Percentiles rank a stretch among this genome's conserved stretches.
Conservation (phyloP, 768 basidiomycete species). For the Russula abietina region DNA sequence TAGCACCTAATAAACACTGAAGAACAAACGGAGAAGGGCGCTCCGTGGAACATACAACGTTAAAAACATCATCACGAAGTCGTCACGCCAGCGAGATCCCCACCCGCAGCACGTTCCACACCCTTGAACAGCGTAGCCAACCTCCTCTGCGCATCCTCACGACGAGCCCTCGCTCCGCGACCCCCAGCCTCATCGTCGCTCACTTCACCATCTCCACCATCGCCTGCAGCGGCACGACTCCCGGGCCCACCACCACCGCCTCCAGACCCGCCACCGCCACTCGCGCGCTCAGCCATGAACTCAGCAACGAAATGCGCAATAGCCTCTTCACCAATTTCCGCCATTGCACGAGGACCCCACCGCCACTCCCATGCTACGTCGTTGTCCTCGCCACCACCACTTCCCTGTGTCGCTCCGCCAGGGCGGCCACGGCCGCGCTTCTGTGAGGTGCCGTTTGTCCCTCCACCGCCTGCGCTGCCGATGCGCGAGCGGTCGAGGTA, state of each 20-base stretch:
- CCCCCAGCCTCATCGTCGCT: constrained; percentile 24
- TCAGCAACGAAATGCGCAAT: constrained; percentile 72
- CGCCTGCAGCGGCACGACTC: not conserved
- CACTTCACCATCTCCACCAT: not conserved
- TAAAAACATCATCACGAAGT: not conserved
- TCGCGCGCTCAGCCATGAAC: constrained; percentile 55
- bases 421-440: constrained; percentile 50
- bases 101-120: constrained; percentile 60
- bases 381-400: constrained; percentile 31
- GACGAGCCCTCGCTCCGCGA: constrained; percentile 18
- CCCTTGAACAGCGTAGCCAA: constrained; percentile 47
- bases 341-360: constrained; percentile 47
- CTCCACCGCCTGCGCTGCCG: constrained; percentile 38
- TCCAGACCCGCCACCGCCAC: not conserved
- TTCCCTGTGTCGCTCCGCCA: constrained; percentile 32
- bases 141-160: constrained; percentile 33
- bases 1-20: no score
- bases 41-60: no score
- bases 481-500: constrained; percentile 67
- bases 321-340: constrained; percentile 76
- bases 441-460: constrained; percentile 30
- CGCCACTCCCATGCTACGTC: constrained; percentile 27
- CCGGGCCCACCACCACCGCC: not conserved
- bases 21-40: no score
- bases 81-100: constrained; percentile 39